phyloP scores from a whole-genome alignment of 441 rosid genomes.

The Arabidopsis lyrata region DNA sequence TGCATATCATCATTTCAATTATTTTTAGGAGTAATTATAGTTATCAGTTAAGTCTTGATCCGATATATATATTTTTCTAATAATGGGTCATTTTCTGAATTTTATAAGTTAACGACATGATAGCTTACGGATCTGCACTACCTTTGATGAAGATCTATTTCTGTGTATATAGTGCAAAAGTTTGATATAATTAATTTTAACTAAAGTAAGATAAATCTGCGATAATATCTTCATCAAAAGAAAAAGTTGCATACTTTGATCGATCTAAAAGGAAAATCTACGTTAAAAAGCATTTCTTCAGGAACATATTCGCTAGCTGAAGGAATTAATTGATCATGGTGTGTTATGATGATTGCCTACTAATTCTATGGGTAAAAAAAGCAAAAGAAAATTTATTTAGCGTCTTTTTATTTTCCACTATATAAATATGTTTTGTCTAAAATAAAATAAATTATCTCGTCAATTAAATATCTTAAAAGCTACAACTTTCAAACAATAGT shows the following conservation, averaged over 20 bases:
- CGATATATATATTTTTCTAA: slow-evolving; percentile 6
- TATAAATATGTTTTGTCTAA: neutral
- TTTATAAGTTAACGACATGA: slow-evolving; percentile 37
- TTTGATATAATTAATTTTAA: slow-evolving; percentile 31
- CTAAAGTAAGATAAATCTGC: slow-evolving; percentile 43
- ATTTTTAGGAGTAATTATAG: neutral
- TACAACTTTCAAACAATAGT: slow-evolving; percentile 10
- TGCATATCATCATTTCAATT: slow-evolving; percentile 24
- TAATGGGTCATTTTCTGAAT: slow-evolving; percentile 39
- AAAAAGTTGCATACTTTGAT: slow-evolving; percentile 42
- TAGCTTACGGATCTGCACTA: slow-evolving; percentile 45
- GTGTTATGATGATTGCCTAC: slow-evolving; percentile 41
- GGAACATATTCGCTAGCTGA: slow-evolving; percentile 10
- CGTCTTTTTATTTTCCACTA: slow-evolving; percentile 9
- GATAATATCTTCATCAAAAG: slow-evolving; percentile 36
- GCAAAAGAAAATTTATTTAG: slow-evolving; percentile 28
- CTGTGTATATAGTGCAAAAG: slow-evolving; percentile 45
- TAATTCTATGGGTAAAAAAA: slow-evolving; percentile 20
- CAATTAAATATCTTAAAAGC: slow-evolving; percentile 17
- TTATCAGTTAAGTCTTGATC: slow-evolving; percentile 7
- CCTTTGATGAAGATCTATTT: slow-evolving; percentile 48
- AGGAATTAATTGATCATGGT: slow-evolving; percentile 11
- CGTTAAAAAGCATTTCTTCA: slow-evolving; percentile 32
- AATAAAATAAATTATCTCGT: slow-evolving; percentile 35
- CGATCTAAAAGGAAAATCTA: slow-evolving; percentile 15